Evolutionary conservation across 192 early-diverging fungal species (phyloP).

Genomic region (Coemansia sp.): DNA sequence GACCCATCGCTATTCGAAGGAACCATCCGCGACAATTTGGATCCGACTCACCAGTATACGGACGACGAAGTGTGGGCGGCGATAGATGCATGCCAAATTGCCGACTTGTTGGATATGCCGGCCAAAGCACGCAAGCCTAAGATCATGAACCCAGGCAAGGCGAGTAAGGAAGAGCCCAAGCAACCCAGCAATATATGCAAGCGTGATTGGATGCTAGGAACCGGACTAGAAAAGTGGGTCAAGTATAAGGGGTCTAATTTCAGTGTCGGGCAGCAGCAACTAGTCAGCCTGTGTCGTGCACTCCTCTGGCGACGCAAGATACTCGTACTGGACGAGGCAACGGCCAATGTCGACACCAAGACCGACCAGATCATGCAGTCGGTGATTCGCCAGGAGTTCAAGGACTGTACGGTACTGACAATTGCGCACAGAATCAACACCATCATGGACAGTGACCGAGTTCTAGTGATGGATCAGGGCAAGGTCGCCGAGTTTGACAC

Average conservation of each 20-base stretch:
- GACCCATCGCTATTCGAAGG: constrained; percentile 72
- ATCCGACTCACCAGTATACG: constrained; percentile 57
- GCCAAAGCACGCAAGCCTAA: background rate
- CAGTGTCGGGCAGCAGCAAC: constrained; percentile 73
- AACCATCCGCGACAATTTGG: constrained; percentile 73
- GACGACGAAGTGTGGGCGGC: constrained; percentile 72
- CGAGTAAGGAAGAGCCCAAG: background rate
- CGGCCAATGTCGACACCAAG: constrained; percentile 59
- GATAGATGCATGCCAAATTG: constrained; percentile 49
- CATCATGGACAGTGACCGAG: constrained; percentile 62
- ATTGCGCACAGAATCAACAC: constrained; percentile 77
- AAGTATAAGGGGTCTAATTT: constrained; percentile 63
- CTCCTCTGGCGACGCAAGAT: constrained; percentile 68
- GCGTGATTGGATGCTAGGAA: constrained; percentile 8
- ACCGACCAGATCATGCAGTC: constrained; percentile 68
- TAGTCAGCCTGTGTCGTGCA: constrained; percentile 61
- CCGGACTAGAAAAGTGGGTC: constrained; percentile 29
- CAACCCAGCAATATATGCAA: background rate
- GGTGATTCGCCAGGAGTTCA: constrained; percentile 56
- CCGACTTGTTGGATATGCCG: constrained; percentile 42
- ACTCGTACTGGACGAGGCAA: constrained; percentile 79
- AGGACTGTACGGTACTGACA: constrained; percentile 53
- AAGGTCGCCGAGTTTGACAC: constrained; percentile 37
- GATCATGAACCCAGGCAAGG: constrained; percentile 2
- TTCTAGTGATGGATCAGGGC: constrained; percentile 60